These are phyloP conservation scores for Edaphochlamys debaryana DNA, from an alignment of 139 green algal species.

Conservation along the genomic window DNA sequence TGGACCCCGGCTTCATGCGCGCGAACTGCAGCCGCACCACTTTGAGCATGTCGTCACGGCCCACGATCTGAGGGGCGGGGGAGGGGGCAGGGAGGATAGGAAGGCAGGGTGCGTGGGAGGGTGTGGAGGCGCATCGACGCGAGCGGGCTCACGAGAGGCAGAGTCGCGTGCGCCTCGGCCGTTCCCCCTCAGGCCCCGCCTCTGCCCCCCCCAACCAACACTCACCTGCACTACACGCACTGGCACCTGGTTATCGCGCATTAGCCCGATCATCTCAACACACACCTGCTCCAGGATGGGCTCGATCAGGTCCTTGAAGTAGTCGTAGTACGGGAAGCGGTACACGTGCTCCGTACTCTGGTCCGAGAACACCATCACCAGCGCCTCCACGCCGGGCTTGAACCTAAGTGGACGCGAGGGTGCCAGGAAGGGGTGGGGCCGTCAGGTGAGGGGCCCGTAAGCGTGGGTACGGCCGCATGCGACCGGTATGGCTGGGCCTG, in stretches of 20 bases:
- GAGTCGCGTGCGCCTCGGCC: too few species aligned
- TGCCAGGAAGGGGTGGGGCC: too few species aligned
- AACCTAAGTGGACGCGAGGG: constrained; percentile 41
- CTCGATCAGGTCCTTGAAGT: constrained; percentile 63
- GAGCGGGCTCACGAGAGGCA: too few species aligned
- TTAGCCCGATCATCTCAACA: too few species aligned
- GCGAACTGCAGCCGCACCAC: constrained; percentile 80
- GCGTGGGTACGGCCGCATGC: too few species aligned
- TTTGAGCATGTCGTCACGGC: constrained; percentile 59
- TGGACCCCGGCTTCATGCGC: constrained; percentile 59
- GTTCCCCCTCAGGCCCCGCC: too few species aligned
- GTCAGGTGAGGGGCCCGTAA: too few species aligned
- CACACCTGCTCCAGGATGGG: constrained; percentile 69
- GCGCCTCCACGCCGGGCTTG: constrained; percentile 68
- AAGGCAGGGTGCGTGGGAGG: too few species aligned
- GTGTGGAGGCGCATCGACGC: not conserved
- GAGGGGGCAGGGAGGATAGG: not conserved
- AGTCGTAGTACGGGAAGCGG: constrained; percentile 74
- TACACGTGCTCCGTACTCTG: constrained; percentile 60
- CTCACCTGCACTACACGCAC: too few species aligned
- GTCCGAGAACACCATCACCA: constrained; percentile 74
- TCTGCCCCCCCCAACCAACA: too few species aligned
- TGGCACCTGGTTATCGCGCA: too few species aligned
- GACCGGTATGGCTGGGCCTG: too few species aligned
- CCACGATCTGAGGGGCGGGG: constrained; percentile 56